Evolutionary conservation across 1,139 yeast genomes (phyloP), one percentile per base, ranked within the genome.

Genomic region (Sugiyamaella japonica): DNA sequence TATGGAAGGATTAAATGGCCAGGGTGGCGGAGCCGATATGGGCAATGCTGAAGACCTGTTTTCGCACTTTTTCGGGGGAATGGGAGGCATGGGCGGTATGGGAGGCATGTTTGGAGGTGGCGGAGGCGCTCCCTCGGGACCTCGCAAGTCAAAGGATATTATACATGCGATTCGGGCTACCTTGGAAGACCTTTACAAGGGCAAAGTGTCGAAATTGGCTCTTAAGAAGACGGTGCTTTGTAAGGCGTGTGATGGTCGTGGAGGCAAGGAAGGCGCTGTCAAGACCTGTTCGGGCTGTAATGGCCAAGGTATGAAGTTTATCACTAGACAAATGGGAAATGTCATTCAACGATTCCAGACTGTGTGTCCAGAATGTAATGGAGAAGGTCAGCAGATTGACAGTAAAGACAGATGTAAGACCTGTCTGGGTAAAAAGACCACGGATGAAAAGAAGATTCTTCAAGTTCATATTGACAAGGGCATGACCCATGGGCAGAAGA

Each of bases 281-380:
- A 87, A 86, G 78, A 84, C 85, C 68, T 93, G 99, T 84, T 64
- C 84, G 55, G 74, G 84, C 48, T 93, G 99, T 84, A 75, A 77
- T 64, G 99, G 99, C 75, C 81, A 82, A 67, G 99, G 99, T 82
- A 78, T 86, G 74, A 89, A 84, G 74, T 86, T 93, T 65, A 86
- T 91, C 65, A 89, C 97, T 56, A 88, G 97, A 78, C 98, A 93
- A 75, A 91, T 93, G 97, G 99, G 99, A 64, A 97, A 97, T 62
- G 90, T 93, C 95, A 86, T 93, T 68, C 99, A 93, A 78, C 85
- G 97, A 79, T 88, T 88, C 83, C 99, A 93, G 77, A 85, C 96
- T 41, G 85, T 84, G 56, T 93, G 99, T 86, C 95, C 89, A 64
- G 85, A 76, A 59, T 93, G 99, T 85, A 77, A 82, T 64, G 99